phyloP scores from a whole-genome alignment of 306 rosid genomes.

The Boehmeria nivea region DNA sequence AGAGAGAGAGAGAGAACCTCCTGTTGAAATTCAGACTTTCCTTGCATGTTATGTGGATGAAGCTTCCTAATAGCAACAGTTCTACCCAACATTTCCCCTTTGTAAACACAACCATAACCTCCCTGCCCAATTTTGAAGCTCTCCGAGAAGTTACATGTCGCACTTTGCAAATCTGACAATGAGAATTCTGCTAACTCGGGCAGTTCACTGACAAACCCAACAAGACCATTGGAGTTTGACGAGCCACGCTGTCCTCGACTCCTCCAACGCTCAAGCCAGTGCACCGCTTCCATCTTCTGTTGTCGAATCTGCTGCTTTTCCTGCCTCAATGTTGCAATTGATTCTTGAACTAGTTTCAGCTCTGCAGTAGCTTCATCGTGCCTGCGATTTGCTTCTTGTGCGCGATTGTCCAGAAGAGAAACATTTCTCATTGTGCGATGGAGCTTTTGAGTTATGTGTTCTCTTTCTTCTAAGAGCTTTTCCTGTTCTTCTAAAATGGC shows the following conservation, averaged over 20 bases:
- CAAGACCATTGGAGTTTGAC: slow-evolving; percentile 35
- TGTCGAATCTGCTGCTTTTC: slow-evolving; percentile 60
- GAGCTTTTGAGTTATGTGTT: slow-evolving; percentile 35
- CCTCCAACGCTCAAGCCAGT: slow-evolving; percentile 76
- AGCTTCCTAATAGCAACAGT: slow-evolving; percentile 70
- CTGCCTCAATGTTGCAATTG: slow-evolving; percentile 50
- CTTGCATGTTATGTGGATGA: slow-evolving; percentile 53
- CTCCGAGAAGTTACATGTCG: slow-evolving; percentile 78
- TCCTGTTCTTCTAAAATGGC: slow-evolving; percentile 46
- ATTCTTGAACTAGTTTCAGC: slow-evolving; percentile 50
- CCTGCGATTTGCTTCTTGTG: slow-evolving; percentile 53
- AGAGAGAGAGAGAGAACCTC: slow-evolving; percentile 44
- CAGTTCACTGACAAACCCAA: slow-evolving; percentile 45
- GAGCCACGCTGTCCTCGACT: slow-evolving; percentile 43
- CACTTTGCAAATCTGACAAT: slow-evolving; percentile 56
- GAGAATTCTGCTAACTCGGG: slow-evolving; percentile 76
- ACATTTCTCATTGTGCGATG: slow-evolving; percentile 54
- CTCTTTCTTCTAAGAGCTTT: slow-evolving; percentile 45
- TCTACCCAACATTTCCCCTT: slow-evolving; percentile 81
- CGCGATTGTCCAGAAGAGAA: slow-evolving; percentile 51
- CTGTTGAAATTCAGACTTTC: slow-evolving; percentile 60
- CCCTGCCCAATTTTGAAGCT: slow-evolving; percentile 63
- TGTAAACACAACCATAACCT: too few relatives aligned
- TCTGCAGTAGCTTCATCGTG: slow-evolving; percentile 50
- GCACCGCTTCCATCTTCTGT: slow-evolving; percentile 58